Percentiles rank a stretch among this genome's conserved stretches.
Evolutionary conservation across 2,329 filamentous ascomycete species (phyloP).

Genomic region (Colletotrichum sp.): DNA sequence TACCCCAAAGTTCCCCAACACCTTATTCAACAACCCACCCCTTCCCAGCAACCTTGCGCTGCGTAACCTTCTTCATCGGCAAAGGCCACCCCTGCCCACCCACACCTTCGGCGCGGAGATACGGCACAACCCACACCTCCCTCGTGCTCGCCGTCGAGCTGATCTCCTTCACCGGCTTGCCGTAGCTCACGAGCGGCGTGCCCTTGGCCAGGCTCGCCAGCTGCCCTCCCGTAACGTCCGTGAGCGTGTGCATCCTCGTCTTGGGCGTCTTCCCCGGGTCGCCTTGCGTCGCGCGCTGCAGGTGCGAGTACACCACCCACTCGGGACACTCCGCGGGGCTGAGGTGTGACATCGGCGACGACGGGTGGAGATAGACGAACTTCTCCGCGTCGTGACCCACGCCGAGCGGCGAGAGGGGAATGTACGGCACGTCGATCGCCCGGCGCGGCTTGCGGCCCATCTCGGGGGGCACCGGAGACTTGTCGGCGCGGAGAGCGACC

Average conservation of each 20-base stretch:
- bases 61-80: conserved; percentile 82
- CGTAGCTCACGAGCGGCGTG: conserved; percentile 82
- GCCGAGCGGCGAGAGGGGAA: conserved; percentile 78
- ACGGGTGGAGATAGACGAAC: conserved; percentile 86
- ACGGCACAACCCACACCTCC: conserved; percentile 85
- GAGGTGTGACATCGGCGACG: conserved; percentile 77
- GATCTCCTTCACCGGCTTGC: conserved; percentile 90
- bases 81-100: conserved; percentile 82
- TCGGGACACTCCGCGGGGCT: conserved; percentile 77
- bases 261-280: conserved; percentile 64
- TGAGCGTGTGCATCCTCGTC: conserved; percentile 88
- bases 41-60: conserved; percentile 73
- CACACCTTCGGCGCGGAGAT: conserved; percentile 70
- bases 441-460: conserved; percentile 73
- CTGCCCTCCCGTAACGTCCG: conserved; percentile 76
- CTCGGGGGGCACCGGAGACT: conserved; percentile 76
- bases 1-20: neutral
- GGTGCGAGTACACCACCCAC: conserved; percentile 85
- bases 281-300: conserved; percentile 71
- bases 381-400: conserved; percentile 54
- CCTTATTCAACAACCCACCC: conserved; percentile 73
- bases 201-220: conserved; percentile 81
- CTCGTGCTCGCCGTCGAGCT: conserved; percentile 52
- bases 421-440: conserved; percentile 91
- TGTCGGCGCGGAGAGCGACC: conserved; percentile 88